Percentiles rank a stretch among this genome's conserved stretches.
Conservation (phyloP, 768 basidiomycete species). For the Porpolomopsis calyptriformis region DNA sequence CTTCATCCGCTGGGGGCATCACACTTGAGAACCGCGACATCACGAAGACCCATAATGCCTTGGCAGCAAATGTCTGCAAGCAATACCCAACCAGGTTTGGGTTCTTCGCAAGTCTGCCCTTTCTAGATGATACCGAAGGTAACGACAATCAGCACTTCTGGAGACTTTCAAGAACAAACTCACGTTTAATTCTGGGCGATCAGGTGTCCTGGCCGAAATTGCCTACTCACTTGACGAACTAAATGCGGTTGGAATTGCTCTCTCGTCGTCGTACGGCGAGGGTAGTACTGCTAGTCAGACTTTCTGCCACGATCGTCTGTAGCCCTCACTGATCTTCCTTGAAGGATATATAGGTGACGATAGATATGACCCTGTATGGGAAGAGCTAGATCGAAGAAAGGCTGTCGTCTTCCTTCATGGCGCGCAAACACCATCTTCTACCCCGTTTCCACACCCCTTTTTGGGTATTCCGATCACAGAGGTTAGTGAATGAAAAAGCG, state of each 20-base stretch:
- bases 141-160: not conserved
- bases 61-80: conserved; percentile 36
- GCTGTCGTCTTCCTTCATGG: conserved; percentile 68
- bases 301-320: not conserved
- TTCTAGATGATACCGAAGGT: conserved; percentile 55
- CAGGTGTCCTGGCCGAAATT: conserved; percentile 54
- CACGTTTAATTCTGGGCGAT: not conserved
- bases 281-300: conserved; percentile 40
- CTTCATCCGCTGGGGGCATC: conserved; percentile 32
- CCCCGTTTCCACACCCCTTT: conserved; percentile 49
- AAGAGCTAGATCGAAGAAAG: conserved; percentile 48
- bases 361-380: conserved; percentile 55
- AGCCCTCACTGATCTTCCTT: conserved; percentile 1
- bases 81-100: conserved; percentile 48
- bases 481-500: conserved; percentile 23
- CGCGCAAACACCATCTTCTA: conserved; percentile 52
- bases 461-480: conserved; percentile 63
- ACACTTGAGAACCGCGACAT: conserved; percentile 29
- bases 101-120: conserved; percentile 59
- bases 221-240: conserved; percentile 50
- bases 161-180: too few relatives aligned
- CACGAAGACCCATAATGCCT: conserved; percentile 38
- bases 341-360: conserved; percentile 60
- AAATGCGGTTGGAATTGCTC: conserved; percentile 50
- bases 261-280: conserved; percentile 58